phyloP scores from a whole-genome alignment of 805 yeast species.

The Yarrowia phangngaensis region DNA sequence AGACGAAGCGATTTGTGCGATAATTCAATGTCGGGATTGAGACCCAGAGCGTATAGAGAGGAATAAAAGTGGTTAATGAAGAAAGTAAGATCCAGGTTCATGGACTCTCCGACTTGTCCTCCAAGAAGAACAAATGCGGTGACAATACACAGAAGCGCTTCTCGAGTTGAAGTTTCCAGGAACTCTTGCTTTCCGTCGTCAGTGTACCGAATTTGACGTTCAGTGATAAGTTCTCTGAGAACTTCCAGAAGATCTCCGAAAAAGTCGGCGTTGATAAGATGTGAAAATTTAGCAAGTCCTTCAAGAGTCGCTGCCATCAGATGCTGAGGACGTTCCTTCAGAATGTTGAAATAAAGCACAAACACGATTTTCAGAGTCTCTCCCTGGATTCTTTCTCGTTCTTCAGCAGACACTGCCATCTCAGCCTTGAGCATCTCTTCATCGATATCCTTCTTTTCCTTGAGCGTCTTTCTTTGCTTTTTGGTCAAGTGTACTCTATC shows the following conservation, averaged over 20 bases:
- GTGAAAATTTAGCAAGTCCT: slow-evolving; percentile 86
- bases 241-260: slow-evolving; percentile 91
- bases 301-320: slow-evolving; percentile 85
- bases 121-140: slow-evolving; percentile 85
- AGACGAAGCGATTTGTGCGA: slow-evolving; percentile 76
- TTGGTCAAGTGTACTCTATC: slow-evolving; percentile 90
- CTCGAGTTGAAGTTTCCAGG: slow-evolving; percentile 46
- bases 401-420: slow-evolving; percentile 78
- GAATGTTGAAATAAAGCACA: slow-evolving; percentile 69
- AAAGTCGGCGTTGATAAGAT: slow-evolving; percentile 85
- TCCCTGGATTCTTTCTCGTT: slow-evolving; percentile 79
- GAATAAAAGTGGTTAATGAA: slow-evolving; percentile 75
- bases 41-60: slow-evolving; percentile 60
- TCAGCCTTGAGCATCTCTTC: slow-evolving; percentile 87
- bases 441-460: slow-evolving; percentile 82
- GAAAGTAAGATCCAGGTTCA: slow-evolving; percentile 74
- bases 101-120: slow-evolving; percentile 66
- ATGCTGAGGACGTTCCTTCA: slow-evolving; percentile 58
- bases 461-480: slow-evolving; percentile 79
- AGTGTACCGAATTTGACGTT: slow-evolving; percentile 42
- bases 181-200: slow-evolving; percentile 51
- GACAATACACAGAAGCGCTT: slow-evolving; percentile 73
- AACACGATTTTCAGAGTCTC: slow-evolving; percentile 72
- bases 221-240: slow-evolving; percentile 70
- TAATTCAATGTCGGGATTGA: slow-evolving; percentile 81